A percentile compares a stretch with the other conserved stretches of the same genome.
Conservation (phyloP, 116 monocot genomes). For the Trichopus zeylanicus region DNA sequence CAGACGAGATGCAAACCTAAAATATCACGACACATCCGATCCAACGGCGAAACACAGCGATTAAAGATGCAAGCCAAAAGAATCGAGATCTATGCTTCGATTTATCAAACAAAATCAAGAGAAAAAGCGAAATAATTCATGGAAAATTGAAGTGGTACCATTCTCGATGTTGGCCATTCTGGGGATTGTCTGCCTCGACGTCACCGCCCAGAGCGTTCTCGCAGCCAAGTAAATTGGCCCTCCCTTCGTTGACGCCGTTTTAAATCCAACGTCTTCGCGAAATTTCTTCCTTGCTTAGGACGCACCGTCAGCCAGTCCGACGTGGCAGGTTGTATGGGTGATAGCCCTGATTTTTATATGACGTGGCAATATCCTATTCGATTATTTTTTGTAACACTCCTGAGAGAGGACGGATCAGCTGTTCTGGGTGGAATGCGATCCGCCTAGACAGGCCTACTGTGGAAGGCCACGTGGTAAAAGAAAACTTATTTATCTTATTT, state of each 20-base stretch:
- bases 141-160: not conserved
- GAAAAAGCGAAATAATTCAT: not conserved
- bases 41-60: not conserved
- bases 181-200: not conserved
- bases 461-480: no score
- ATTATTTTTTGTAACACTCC: no score
- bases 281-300: no score
- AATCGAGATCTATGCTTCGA: not conserved
- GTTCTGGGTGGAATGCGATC: no score
- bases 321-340: no score
- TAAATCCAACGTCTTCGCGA: not conserved
- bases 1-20: not conserved
- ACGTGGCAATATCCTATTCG: no score
- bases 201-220: not conserved
- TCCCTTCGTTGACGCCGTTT: constrained; percentile 2
- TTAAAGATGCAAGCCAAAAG: not conserved
- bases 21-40: not conserved
- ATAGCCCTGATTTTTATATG: no score
- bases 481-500: no score
- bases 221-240: not conserved
- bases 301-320: no score
- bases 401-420: no score
- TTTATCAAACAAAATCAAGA: not conserved
- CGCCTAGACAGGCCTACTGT: no score
- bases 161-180: constrained; percentile 1